Evolutionary conservation across 306 rosid genomes (phyloP), one percentile per base, ranked within the genome.

Genomic region (Casuarina glauca): DNA sequence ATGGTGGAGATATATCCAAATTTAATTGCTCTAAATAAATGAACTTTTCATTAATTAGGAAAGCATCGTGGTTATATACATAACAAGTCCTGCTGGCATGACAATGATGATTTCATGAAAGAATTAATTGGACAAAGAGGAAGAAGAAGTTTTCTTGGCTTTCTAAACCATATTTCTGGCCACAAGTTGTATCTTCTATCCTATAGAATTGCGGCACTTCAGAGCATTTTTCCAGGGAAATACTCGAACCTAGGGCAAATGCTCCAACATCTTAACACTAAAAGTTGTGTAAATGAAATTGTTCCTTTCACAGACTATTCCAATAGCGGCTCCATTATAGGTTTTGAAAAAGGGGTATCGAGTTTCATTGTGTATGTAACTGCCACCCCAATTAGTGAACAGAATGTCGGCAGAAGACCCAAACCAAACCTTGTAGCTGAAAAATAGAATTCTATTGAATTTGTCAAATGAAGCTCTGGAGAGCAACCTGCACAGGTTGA

Each of bases 341-440:
- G 85, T 70, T 82, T 91, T 0, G 88, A 73, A 70, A 54, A 51
- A 63, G 90, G 88, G 71, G 76, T 79, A 62, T 91, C 78, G 48
- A 95, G 87, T 69, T 95, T 88, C 96, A 93, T 92, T 66, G 87
- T 88, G 75, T 53, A 82, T 16, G 97, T 90, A 73, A 95, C 93
- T 46, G 66, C 75, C 57, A 89, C 85, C 8, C 93, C 94, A 73
- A 84, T 46, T 16, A 92, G 87, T 49, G 97, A 79, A 86, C 92
- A 89, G 39, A 84, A 0, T 51, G 97, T 91, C 1, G 97, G 98
- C 80, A 93, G 82, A 17, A 91, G 84, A 76, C 98, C 97, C 82
- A 91, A 86, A 35, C 98, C 98, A 19, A 87, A 38, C 82, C 98
- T 82, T 42, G 97, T 89, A 36, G 92, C 86, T 38, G 98, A 89